These are phyloP conservation scores for Pestalotiopsis sp. DNA, from an alignment of 2,329 filamentous ascomycete species.

Conservation along the genomic window DNA sequence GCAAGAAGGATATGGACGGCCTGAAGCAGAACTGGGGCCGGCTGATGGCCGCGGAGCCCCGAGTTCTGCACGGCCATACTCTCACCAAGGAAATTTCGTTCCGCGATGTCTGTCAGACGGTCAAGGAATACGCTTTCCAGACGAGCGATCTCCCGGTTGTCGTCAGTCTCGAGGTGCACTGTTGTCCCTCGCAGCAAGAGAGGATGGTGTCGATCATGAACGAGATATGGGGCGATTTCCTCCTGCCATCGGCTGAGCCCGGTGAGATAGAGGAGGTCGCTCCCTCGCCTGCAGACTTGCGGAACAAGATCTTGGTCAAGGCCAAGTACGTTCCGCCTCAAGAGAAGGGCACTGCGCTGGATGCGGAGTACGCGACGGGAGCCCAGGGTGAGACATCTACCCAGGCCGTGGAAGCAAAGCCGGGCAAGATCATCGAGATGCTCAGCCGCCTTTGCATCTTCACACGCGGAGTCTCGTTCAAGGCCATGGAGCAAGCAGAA, in stretches of 20 bases:
- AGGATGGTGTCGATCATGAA: slow-evolving; percentile 93
- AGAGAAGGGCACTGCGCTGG: slow-evolving; percentile 16
- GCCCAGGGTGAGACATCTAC: slow-evolving; percentile 44
- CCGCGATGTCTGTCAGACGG: slow-evolving; percentile 79
- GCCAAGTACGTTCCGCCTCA: slow-evolving; percentile 67
- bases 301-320: slow-evolving; percentile 81
- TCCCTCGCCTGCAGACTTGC: slow-evolving; percentile 70
- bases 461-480: slow-evolving; percentile 82
- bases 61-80: slow-evolving; percentile 86
- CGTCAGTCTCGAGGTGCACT: slow-evolving; percentile 92
- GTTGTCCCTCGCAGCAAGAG: slow-evolving; percentile 76
- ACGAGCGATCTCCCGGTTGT: slow-evolving; percentile 83
- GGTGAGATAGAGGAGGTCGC: slow-evolving; percentile 53
- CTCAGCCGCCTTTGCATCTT: slow-evolving; percentile 81
- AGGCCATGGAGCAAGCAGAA: slow-evolving; percentile 73
- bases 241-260: slow-evolving; percentile 61
- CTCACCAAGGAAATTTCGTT: slow-evolving; percentile 88
- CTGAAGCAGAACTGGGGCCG: slow-evolving; percentile 10
- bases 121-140: slow-evolving; percentile 77
- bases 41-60: slow-evolving; percentile 62
- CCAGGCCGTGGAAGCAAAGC: slow-evolving; percentile 43
- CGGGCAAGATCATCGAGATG: slow-evolving; percentile 69
- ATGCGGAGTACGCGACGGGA: slow-evolving; percentile 13
- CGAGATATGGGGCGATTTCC: slow-evolving; percentile 74
- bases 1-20: background rate